Conservation (phyloP, 371 early-diverging fungal genomes). For the Syncephalastrum contaminatum region DNA sequence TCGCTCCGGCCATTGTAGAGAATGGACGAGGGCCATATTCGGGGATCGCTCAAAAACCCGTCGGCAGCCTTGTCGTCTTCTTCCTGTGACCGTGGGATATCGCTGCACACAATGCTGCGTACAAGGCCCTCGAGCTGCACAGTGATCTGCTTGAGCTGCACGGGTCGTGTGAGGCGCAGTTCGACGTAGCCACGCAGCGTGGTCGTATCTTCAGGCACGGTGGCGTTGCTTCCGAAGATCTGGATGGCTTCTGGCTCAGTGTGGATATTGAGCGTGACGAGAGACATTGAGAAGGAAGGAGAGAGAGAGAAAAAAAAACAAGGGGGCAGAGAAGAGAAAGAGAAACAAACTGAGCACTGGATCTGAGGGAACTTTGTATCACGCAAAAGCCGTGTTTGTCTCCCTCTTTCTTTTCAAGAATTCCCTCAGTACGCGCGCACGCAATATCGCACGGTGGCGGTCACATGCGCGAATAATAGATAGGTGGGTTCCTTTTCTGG, state of each 20-base stretch:
- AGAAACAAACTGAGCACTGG: no score
- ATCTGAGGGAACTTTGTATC: no score
- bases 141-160: constrained; percentile 24
- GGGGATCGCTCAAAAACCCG: no score
- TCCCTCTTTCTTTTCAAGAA: no score
- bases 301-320: neutral
- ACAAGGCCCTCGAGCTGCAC: constrained; percentile 29
- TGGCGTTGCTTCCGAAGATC: constrained; percentile 20
- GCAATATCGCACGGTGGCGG: no score
- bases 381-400: no score
- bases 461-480: no score
- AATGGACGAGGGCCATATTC: no score
- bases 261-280: constrained; percentile 17
- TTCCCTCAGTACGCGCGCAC: no score
- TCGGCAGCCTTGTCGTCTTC: neutral
- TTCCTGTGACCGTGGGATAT: constrained; percentile 8
- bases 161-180: constrained; percentile 17
- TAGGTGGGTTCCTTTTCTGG: no score
- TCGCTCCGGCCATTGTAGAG: no score
- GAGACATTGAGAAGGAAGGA: constrained; percentile 6
- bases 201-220: constrained; percentile 24
- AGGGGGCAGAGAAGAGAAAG: no score
- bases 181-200: constrained; percentile 26
- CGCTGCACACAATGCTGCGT: constrained; percentile 20
- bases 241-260: constrained; percentile 27